Evolutionary conservation across 306 rosid genomes (phyloP).

Genomic region (Amphicarpaea edgeworthii): DNA sequence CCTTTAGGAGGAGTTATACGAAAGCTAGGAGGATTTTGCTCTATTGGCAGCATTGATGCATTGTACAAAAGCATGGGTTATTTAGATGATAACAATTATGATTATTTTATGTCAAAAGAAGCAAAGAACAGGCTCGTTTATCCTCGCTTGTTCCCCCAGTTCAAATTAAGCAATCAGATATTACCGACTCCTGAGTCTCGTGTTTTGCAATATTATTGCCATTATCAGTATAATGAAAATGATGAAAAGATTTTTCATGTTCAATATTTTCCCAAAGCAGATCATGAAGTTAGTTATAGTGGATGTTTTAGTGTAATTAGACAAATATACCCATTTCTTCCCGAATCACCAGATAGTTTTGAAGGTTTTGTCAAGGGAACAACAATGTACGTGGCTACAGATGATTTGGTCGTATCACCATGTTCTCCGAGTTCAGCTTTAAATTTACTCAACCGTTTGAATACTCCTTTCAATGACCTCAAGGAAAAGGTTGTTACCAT

Average conservation of each 20-base stretch:
- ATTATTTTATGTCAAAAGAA: not conserved
- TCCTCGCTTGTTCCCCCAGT: not conserved
- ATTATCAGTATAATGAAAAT: too few species aligned
- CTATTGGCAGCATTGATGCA: not conserved
- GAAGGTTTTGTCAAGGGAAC: not conserved
- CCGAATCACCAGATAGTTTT: too few species aligned
- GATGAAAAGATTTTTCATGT: too few species aligned
- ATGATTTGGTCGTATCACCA: not conserved
- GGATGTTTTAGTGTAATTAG: too few species aligned
- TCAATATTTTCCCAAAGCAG: too few species aligned
- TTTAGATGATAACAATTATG: not conserved
- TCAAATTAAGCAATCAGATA: not conserved
- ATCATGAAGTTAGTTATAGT: too few species aligned
- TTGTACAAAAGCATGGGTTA: not conserved
- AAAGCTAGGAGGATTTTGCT: not conserved
- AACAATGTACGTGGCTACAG: not conserved
- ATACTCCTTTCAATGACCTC: not conserved
- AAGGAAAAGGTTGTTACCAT: not conserved
- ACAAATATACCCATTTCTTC: too few species aligned
- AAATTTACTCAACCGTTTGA: not conserved
- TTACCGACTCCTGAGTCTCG: not conserved
- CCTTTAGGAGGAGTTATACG: not conserved
- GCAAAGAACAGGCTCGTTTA: not conserved
- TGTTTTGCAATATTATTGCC: not conserved
- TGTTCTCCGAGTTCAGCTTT: not conserved